Evolutionary conservation across 495 filamentous ascomycete species (phyloP).

Genomic region (Sphaerosporella brunnea): DNA sequence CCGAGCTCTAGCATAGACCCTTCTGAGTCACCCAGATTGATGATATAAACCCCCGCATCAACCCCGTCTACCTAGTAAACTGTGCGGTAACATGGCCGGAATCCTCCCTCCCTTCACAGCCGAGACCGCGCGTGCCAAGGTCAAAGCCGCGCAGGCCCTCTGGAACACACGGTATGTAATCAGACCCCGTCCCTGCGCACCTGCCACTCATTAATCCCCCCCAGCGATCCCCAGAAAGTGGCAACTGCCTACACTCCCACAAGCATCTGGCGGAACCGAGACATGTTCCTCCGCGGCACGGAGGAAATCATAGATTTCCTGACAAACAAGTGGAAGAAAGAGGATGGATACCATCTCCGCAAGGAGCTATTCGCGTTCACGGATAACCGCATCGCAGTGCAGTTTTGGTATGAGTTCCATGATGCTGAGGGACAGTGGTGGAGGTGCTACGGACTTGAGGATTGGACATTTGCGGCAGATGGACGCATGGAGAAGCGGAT

Average conservation of each 20-base stretch:
- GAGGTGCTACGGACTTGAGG: conserved; percentile 76
- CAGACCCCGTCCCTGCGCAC: conserved; percentile 4
- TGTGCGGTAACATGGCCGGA: no score
- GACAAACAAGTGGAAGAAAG: conserved; percentile 56
- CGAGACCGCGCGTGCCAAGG: conserved; percentile 56
- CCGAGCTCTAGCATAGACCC: no score
- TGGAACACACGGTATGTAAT: conserved; percentile 74
- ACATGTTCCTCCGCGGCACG: conserved; percentile 50
- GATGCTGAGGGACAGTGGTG: conserved; percentile 46
- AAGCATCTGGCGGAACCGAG: conserved; percentile 71
- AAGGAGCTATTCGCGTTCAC: conserved; percentile 75
- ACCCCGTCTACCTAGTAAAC: no score
- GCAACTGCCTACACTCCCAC: conserved; percentile 57
- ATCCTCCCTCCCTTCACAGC: conserved; percentile 63
- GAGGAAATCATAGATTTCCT: conserved; percentile 55
- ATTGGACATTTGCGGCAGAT: conserved; percentile 73
- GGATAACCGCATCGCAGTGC: conserved; percentile 34
- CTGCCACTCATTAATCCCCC: not conserved
- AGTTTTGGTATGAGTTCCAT: conserved; percentile 79
- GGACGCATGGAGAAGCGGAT: conserved; percentile 69
- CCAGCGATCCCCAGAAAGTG: conserved; percentile 31
- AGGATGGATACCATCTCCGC: conserved; percentile 55
- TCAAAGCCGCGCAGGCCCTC: conserved; percentile 67
- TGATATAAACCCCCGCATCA: no score
- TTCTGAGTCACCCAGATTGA: no score